phyloP scores from a whole-genome alignment of 495 filamentous ascomycete genomes.

The Cercophora scortea region DNA sequence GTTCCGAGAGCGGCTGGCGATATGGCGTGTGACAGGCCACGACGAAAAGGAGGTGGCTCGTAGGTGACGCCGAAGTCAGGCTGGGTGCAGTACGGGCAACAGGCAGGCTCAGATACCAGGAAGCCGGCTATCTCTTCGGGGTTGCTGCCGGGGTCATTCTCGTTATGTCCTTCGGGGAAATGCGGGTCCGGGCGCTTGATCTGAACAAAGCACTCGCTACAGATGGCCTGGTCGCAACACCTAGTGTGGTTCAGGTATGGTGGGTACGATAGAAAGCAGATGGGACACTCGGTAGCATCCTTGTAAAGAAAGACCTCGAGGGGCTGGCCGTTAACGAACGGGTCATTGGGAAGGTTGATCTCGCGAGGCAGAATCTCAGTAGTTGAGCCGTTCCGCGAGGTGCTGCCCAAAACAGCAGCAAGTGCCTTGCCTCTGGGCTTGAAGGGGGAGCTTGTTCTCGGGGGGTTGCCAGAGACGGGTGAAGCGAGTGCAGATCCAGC shows the following conservation, averaged over 20 bases:
- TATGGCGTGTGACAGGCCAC: constrained; percentile 67
- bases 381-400: constrained; percentile 57
- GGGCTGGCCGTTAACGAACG: constrained; percentile 83
- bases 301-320: constrained; percentile 93
- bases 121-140: constrained; percentile 50
- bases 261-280: constrained; percentile 94
- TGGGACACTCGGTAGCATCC: constrained; percentile 82
- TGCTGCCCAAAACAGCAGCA: constrained; percentile 64
- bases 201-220: constrained; percentile 98
- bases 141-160: constrained; percentile 33
- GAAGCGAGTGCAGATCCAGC: constrained; percentile 47
- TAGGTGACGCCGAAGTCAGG: constrained; percentile 94
- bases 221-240: constrained; percentile 95
- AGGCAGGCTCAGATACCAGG: constrained; percentile 84
- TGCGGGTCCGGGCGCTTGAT: constrained; percentile 97
- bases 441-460: constrained; percentile 33
- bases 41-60: constrained; percentile 76
- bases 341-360: constrained; percentile 71
- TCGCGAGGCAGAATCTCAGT: constrained; percentile 67
- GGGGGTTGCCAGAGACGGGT: constrained; percentile 39
- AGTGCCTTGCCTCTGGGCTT: constrained; percentile 74
- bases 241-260: constrained; percentile 92
- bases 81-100: constrained; percentile 91
- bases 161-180: constrained; percentile 76
- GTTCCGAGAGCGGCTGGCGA: constrained; percentile 25